Evolutionary conservation across 176 grass and related monocot genomes (phyloP).

Genomic region (Musa beccarii): DNA sequence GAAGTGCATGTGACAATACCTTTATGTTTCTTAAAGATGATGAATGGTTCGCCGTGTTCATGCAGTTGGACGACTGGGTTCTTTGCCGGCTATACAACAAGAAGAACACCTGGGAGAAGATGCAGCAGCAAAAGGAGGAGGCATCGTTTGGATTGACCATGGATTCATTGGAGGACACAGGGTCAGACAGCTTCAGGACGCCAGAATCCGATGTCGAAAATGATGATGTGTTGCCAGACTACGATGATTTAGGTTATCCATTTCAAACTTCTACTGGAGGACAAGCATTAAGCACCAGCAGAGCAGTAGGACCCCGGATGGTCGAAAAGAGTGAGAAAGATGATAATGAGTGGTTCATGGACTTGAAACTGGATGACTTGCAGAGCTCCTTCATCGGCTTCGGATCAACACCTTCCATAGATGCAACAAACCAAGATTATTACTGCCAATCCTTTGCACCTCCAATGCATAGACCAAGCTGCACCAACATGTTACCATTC

Average conservation of each 20-base stretch:
- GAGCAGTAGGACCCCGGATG: constrained; percentile 18
- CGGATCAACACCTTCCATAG: not conserved
- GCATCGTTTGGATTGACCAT: constrained; percentile 3
- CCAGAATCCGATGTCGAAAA: constrained; percentile 75
- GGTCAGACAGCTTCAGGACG: constrained; percentile 32
- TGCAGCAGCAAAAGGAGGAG: constrained; percentile 30
- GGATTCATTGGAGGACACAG: constrained; percentile 32
- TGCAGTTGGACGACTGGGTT: constrained; percentile 81
- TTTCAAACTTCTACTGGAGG: constrained; percentile 3
- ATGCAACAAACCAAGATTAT: constrained; percentile 19
- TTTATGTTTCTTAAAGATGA: not conserved
- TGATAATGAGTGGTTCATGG: constrained; percentile 48
- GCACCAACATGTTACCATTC: not conserved
- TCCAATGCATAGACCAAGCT: not conserved
- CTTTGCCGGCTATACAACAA: constrained; percentile 71
- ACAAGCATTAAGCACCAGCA: not conserved
- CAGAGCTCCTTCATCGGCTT: constrained; percentile 13
- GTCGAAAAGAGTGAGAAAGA: constrained; percentile 13
- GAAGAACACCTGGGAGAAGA: constrained; percentile 77
- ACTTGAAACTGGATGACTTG: constrained; percentile 64
- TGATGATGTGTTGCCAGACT: constrained; percentile 26
- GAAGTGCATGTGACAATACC: not conserved
- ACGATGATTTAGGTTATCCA: constrained; percentile 5
- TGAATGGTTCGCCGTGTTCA: not conserved
- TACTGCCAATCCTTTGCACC: constrained; percentile 4